A percentile compares a stretch with the other conserved stretches of the same genome.
Conservation (phyloP, 139 green algal species). For the Chlorella sp. region DNA sequence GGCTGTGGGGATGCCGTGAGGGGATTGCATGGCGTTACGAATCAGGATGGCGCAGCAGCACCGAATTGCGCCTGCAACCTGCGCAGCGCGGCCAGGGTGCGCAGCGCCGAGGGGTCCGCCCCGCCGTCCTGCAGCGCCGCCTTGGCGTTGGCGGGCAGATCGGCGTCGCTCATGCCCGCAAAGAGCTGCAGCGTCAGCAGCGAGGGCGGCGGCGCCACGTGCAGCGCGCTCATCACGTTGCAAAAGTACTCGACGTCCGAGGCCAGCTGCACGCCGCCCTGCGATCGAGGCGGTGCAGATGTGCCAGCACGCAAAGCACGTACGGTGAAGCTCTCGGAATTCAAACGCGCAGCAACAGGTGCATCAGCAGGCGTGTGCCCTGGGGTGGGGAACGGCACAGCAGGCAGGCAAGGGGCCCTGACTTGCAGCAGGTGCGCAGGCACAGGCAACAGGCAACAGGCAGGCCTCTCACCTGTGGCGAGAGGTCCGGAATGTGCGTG, state of each 20-base stretch:
- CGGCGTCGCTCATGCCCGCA: constrained; percentile 6
- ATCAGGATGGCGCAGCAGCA: not conserved
- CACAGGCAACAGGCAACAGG: not conserved
- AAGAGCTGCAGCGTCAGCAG: constrained; percentile 66
- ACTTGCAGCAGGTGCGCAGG: constrained; percentile 4
- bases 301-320: too few species aligned
- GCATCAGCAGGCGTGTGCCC: too few species aligned
- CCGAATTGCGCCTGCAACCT: not conserved
- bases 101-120: not conserved
- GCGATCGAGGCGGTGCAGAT: too few species aligned
- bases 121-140: not conserved
- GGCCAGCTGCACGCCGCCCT: constrained; percentile 72
- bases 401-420: not conserved
- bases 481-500: not conserved
- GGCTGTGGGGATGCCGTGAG: too few species aligned
- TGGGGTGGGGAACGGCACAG: too few species aligned
- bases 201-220: constrained; percentile 49
- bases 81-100: not conserved
- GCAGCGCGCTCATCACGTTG: constrained; percentile 85
- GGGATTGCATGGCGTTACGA: not conserved
- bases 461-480: constrained; percentile 12
- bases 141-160: not conserved
- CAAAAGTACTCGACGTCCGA: constrained; percentile 92
- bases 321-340: too few species aligned
- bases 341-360: too few species aligned